A percentile compares a stretch with the other conserved stretches of the same genome.
Evolutionary conservation across 176 grass and related monocot genomes (phyloP).

Genomic region (Themeda triandra): DNA sequence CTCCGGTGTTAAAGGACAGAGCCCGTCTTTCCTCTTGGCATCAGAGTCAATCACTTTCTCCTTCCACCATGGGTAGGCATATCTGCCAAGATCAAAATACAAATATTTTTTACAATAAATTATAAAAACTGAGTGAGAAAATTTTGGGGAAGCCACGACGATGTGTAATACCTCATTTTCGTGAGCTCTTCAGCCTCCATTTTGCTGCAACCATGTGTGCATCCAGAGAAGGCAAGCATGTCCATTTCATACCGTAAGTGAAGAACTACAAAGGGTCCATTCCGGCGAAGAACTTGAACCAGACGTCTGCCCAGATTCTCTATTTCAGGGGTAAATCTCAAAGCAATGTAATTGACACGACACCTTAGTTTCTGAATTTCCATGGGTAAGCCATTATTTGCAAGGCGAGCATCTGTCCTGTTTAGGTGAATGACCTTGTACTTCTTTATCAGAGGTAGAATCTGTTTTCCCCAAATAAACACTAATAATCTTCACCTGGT

Average conservation of each 20-base stretch:
- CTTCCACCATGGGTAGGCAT: slow-evolving; percentile 99
- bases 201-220: slow-evolving; percentile 74
- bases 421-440: slow-evolving; percentile 86
- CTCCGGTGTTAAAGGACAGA: slow-evolving; percentile 91
- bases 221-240: slow-evolving; percentile 98
- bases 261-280: slow-evolving; percentile 85
- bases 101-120: neutral
- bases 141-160: neutral
- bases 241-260: slow-evolving; percentile 99
- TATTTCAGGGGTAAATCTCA: slow-evolving; percentile 91
- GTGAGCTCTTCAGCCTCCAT: slow-evolving; percentile 78
- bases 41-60: slow-evolving; percentile 90
- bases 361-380: slow-evolving; percentile 88
- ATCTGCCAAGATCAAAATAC: slow-evolving; percentile 46
- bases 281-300: slow-evolving; percentile 60
- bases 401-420: slow-evolving; percentile 79
- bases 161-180: slow-evolving; percentile 70
- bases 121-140: neutral
- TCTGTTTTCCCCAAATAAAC: slow-evolving; percentile 62
- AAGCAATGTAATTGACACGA: slow-evolving; percentile 68
- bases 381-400: slow-evolving; percentile 77
- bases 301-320: slow-evolving; percentile 73
- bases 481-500: slow-evolving; percentile 28
- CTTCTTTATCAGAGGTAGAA: slow-evolving; percentile 81
- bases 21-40: slow-evolving; percentile 72